A percentile compares a stretch with the other conserved stretches of the same genome.
These are phyloP conservation scores for Populus tremula DNA, from an alignment of 345 rosid genomes.

Conservation along the genomic window DNA sequence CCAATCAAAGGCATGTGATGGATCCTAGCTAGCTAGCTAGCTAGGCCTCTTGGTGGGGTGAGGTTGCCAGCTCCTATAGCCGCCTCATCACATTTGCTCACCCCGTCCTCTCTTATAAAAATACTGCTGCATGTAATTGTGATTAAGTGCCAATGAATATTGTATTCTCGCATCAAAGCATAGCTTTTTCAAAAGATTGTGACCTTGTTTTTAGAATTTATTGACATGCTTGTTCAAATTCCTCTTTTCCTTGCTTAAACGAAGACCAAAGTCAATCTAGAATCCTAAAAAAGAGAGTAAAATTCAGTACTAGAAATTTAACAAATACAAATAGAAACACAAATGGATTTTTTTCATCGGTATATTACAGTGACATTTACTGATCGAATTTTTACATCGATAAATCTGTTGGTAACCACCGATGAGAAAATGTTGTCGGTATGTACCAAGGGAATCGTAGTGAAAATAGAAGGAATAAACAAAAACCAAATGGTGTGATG, in stretches of 20 bases:
- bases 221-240: not conserved
- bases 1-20: not conserved
- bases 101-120: not conserved
- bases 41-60: not conserved
- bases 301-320: too few relatives aligned
- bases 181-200: not conserved
- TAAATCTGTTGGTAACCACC: too few relatives aligned
- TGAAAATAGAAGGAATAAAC: too few relatives aligned
- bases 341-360: fast-evolving
- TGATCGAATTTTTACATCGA: too few relatives aligned
- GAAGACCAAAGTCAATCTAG: not conserved
- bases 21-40: not conserved
- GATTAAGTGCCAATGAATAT: not conserved
- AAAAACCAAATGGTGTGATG: too few relatives aligned
- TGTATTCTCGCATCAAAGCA: not conserved
- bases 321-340: too few relatives aligned
- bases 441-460: too few relatives aligned
- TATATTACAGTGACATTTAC: too few relatives aligned
- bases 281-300: not conserved
- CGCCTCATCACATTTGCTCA: not conserved
- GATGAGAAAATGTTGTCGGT: too few relatives aligned
- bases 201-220: not conserved
- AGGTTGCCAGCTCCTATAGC: conserved; percentile 4
- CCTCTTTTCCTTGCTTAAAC: not conserved
- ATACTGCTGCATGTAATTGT: not conserved